Conservation (phyloP, 2,329 filamentous ascomycete genomes). For the Elsinoe ampelina region DNA sequence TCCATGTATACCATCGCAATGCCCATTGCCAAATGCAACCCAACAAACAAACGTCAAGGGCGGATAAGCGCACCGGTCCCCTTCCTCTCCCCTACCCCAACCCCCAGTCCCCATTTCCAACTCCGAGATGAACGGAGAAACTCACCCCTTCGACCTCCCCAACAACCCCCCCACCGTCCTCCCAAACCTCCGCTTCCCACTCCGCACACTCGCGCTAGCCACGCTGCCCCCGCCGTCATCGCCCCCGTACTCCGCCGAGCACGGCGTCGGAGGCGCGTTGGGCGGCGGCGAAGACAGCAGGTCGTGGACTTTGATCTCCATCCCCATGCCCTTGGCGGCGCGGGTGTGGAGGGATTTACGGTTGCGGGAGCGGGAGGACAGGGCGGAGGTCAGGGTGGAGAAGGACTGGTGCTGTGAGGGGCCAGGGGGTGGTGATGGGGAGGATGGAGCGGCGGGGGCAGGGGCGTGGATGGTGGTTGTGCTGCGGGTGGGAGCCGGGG, state of each 20-base stretch:
- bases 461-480: neutral
- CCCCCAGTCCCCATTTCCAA: too few species aligned
- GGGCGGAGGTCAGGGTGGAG: neutral
- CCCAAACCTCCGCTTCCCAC: slow-evolving; percentile 1
- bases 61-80: too few species aligned
- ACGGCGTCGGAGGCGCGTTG: neutral
- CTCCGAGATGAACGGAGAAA: too few species aligned
- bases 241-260: neutral
- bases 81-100: too few species aligned
- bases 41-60: too few species aligned
- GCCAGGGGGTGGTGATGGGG: neutral
- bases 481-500: neutral
- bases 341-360: neutral
- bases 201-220: neutral
- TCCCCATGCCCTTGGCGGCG: slow-evolving; percentile 1
- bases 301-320: neutral
- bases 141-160: neutral
- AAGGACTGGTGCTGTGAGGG: neutral
- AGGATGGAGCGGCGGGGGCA: neutral
- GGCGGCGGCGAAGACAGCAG: neutral
- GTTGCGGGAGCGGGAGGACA: neutral
- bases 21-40: too few species aligned
- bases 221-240: neutral
- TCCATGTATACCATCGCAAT: neutral
- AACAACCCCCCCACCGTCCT: neutral